A percentile compares a stretch with the other conserved stretches of the same genome.
Conservation (phyloP, 306 rosid species). For the Lathyrus tuberosus region DNA sequence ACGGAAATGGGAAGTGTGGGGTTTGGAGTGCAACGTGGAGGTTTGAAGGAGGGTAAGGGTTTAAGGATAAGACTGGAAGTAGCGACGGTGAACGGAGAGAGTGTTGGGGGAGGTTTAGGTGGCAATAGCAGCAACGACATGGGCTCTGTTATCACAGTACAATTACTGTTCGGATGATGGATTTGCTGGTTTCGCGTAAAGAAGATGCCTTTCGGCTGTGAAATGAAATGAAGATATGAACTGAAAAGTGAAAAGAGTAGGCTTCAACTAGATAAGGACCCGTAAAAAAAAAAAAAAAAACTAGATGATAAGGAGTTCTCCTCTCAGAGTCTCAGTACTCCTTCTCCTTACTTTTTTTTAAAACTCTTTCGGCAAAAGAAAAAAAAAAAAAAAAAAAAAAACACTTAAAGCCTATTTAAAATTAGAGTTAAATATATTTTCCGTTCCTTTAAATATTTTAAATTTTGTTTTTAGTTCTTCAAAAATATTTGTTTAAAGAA, state of each 20-base stretch:
- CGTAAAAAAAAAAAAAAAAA: no score
- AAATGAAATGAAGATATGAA: background rate
- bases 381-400: no score
- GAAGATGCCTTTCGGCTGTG: background rate
- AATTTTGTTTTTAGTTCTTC: no score
- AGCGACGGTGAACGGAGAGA: conserved; percentile 31
- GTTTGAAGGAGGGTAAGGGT: conserved; percentile 44
- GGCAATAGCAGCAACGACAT: conserved; percentile 41
- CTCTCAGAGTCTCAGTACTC: no score
- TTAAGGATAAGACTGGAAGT: conserved; percentile 21
- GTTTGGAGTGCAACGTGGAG: conserved; percentile 45
- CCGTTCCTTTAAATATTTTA: no score
- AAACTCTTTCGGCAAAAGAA: no score
- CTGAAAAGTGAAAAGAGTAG: background rate
- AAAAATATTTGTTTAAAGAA: no score
- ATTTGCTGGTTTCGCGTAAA: background rate
- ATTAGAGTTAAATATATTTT: no score
- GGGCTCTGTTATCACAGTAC: conserved; percentile 37
- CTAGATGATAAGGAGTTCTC: background rate
- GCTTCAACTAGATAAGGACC: background rate
- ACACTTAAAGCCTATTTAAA: no score
- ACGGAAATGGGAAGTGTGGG: conserved; percentile 46
- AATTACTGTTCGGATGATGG: background rate
- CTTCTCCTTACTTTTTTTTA: no score
- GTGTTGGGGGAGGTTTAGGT: conserved; percentile 40